Base-by-base conservation (phyloP, 345 rosid genomes). In the Microcos paniculata region DNA sequence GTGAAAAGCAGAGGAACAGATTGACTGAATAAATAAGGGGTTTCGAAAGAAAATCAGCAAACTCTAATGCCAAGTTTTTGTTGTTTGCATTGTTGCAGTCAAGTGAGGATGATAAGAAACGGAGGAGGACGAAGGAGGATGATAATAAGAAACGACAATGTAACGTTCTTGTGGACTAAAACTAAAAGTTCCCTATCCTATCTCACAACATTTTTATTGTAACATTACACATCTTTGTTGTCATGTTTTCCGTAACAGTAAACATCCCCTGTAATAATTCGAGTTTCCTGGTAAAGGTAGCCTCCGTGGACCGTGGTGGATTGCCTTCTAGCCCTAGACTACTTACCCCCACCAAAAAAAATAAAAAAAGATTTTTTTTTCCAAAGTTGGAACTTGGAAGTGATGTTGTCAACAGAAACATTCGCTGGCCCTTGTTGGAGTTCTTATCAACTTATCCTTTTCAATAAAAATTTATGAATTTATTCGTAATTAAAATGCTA, bases 111-210 rank as follows among this genome's bases (percentile, higher is more conserved):
- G 82, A 80, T 35, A 79, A 70, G 76, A 88, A 85, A 83, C 81
- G 79, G 35, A 77, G 80, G 72, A 77, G 80, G 68, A 71, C 61
- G n/a, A n/a, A n/a, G n/a, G n/a, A n/a, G n/a, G n/a, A n/a, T n/a
- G n/a, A n/a, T n/a, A n/a, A n/a, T n/a, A 61, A 9, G 64, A 76
- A 79, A 46, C 79, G 77, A 68, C 82, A 63, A 8, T 90, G 94
- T 77, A 83, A 70, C 23, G 88, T 90, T 72, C 57, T 80, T 38
- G 87, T 82, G 26, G 83, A 83, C 62, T 87, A 71, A 84, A 73
- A 14, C 40, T 15, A 24, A 58, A 24, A 28, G 9, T 28, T 15
- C 4, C 28, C n/a, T 4, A 13, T 69, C 49, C 8, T 56, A 1
- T 55, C 3, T 48, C 15, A 31, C 40, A 38, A 19, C 74, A 33